These are phyloP conservation scores for Guillardia theta DNA, from an alignment of 78 protist species.

Conservation along the genomic window DNA sequence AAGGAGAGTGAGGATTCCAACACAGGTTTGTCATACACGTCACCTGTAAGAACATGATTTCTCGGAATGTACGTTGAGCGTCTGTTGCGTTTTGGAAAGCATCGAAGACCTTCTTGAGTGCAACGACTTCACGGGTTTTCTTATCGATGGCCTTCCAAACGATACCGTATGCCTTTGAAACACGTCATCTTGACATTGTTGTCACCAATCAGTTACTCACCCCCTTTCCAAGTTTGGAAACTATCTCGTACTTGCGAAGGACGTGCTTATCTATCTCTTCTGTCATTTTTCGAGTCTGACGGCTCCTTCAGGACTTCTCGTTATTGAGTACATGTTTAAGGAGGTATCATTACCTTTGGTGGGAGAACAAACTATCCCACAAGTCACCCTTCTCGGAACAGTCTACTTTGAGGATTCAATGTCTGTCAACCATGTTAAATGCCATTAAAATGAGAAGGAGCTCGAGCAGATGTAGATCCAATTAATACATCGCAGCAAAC, in stretches of 20 bases:
- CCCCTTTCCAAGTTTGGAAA: slow-evolving; percentile 85
- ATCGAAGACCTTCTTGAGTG: slow-evolving; percentile 97
- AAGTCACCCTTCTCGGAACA: no score
- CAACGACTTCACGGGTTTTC: slow-evolving; percentile 81
- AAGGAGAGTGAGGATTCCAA: background rate
- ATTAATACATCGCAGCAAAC: no score
- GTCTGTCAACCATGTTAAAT: no score
- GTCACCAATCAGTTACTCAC: background rate
- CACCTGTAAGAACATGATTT: slow-evolving; percentile 91
- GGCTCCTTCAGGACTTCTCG: no score
- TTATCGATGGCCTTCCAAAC: slow-evolving; percentile 94
- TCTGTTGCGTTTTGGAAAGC: slow-evolving; percentile 97
- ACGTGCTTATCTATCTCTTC: slow-evolving; percentile 85
- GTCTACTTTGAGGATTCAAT: no score
- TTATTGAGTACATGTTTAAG: no score
- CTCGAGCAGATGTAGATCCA: no score
- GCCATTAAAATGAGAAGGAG: no score
- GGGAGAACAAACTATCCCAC: no score
- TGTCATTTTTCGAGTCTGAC: slow-evolving; percentile 6
- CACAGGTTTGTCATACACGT: background rate
- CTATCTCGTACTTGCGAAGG: slow-evolving; percentile 82
- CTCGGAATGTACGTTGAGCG: slow-evolving; percentile 98
- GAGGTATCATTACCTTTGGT: no score
- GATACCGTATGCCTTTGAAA: slow-evolving; percentile 91
- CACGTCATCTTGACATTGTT: background rate